Evolutionary conservation across 106 monocot genomes (phyloP), one percentile per base, ranked within the genome.

Genomic region (Allium sativum): DNA sequence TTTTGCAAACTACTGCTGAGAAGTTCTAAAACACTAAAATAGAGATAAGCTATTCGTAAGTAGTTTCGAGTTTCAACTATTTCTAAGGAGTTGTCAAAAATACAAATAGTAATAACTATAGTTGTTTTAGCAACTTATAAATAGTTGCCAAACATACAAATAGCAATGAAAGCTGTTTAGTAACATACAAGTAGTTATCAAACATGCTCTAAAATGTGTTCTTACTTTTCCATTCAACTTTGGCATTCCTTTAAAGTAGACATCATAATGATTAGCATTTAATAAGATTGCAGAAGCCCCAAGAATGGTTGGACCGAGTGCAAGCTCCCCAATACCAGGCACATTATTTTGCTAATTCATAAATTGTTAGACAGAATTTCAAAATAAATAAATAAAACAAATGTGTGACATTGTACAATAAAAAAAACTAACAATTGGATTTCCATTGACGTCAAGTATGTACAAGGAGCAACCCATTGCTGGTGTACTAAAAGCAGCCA

Each of bases 161-260:
- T 2, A 31, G 31, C 5, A 31, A 31, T 31, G 31, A 31, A 31
- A 31, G 31, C 5, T 31, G 31, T 1, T 31, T 31, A 31, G 31
- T 5, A 31, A 31, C 31, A 31, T 31, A 31, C 5, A 31, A 31
- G 31, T 31, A 31, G 31, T 31, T 1, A 5, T 31, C 5, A 5
- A 31, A 31, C 5, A 31, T 31, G 31, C 31, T 31, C 31, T 31
- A 31, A 31, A 31, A 31, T 31, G 0, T 5, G 10, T 4, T n/a
- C 61, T 69, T 69, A 87, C 95, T 65, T 84, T 96, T 5, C 84
- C 87, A 65, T 87, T 91, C 65, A 54, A 80, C 53, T 67, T 44
- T 57, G 95, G 95, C 95, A 96, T 96, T 55, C 84, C 95, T 68
- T 58, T 75, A 54, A 90, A 96, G 64, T 96, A 96, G 21, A 96